Evolutionary conservation across 495 filamentous ascomycete species (phyloP), one percentile per base, ranked within the genome.

Genomic region (Staphylotrichum tortipilum): DNA sequence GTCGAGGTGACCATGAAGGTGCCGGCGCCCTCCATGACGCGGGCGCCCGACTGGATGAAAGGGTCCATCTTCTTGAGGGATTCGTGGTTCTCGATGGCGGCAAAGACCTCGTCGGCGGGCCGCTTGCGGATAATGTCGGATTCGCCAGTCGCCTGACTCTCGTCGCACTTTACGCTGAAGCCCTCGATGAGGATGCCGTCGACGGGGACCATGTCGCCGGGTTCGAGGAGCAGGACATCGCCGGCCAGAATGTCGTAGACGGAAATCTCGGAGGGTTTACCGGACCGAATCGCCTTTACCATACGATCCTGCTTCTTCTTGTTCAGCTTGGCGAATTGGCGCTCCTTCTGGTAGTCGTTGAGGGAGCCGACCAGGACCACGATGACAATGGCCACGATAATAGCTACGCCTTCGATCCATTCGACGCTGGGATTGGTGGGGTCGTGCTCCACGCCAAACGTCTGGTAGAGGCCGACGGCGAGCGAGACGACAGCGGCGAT

Each of bases 1-100:
- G 84, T 86, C 15, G 88, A 82, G 8, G 91, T 97, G 50, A 92
- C 83, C 44, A 95, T 62, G 63, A 89, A 95, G 3, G 80, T 86
- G 1, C 89, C 89, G 24, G 92, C 78, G 23, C 91, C 91, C 68
- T 97, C 91, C 44, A 89, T 87, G 29, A 97, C 88, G 62, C 92
- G 92, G 8, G 84, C 81, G 35, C 91, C 91, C 12, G 91, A 96
- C 33, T 95, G 77, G 53, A 97, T 94, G 63, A 97, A 95, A 1
- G 90, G 90, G 55, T 97, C 91, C 67, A 92, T 72, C 63, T 95
- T 95, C 55, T 77, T 77, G n/a, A 88, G 65, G 48, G 73, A 77
- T 45, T 89, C 82, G 41, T 84, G 74, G 35, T 84, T 76, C 58
- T 92, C 81, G 49, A 96, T 89, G 4, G 86, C 85, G 30, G 72